These are phyloP conservation scores for Nyctanthes arbortristis DNA, from an alignment of 257 asterid species.

Conservation along the genomic window DNA sequence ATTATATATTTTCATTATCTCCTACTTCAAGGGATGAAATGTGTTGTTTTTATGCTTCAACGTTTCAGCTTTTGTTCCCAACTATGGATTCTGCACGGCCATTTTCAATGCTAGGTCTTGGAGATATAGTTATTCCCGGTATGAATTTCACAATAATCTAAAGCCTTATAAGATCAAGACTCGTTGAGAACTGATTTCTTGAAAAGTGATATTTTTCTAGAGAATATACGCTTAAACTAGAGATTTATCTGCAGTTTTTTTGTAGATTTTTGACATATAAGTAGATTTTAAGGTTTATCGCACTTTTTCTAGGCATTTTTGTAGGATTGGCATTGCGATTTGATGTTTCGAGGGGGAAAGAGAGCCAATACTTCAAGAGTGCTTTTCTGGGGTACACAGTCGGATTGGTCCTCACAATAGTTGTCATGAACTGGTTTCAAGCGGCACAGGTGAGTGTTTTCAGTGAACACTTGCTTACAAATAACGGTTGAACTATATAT, in stretches of 20 bases:
- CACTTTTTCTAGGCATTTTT: constrained; percentile 74
- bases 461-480: background rate
- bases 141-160: constrained; percentile 12
- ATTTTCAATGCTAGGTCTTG: constrained; percentile 97
- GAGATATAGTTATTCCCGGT: constrained; percentile 98
- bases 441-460: constrained; percentile 78
- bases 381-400: constrained; percentile 78
- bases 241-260: too few species aligned
- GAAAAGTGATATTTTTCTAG: too few species aligned
- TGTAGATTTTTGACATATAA: too few species aligned
- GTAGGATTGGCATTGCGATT: constrained; percentile 93
- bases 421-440: constrained; percentile 98
- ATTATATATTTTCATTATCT: background rate
- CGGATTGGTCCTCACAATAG: constrained; percentile 73
- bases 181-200: background rate
- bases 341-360: constrained; percentile 88
- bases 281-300: constrained; percentile 2
- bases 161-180: too few species aligned
- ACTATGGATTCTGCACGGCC: constrained; percentile 82
- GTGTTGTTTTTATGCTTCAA: background rate
- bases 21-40: background rate
- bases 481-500: background rate
- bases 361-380: constrained; percentile 77
- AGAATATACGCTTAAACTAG: too few species aligned
- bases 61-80: constrained; percentile 89